phyloP scores from a whole-genome alignment of 164 flowering plant genomes.

The Vitis rupestris region DNA sequence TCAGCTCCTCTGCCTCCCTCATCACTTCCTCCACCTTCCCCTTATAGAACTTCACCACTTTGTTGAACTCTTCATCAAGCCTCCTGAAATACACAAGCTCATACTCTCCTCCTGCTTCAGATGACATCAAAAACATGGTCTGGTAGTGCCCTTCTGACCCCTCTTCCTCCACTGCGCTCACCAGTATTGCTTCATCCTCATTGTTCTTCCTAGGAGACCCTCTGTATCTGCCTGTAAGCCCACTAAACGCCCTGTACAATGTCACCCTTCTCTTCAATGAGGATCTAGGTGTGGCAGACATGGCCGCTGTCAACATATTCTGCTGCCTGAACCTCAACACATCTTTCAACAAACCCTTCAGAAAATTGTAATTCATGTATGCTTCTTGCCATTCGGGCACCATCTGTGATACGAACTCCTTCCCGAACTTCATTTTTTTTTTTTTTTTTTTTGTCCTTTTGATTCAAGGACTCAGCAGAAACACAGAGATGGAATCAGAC shows the following conservation, averaged over 20 bases:
- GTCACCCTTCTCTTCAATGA: conserved; percentile 27
- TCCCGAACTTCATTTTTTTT: conserved; percentile 34
- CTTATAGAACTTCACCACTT: conserved; percentile 55
- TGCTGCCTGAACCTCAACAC: conserved; percentile 5
- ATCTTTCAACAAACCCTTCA: conserved; percentile 28
- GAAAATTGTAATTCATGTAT: conserved; percentile 35
- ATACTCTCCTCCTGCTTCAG: conserved; percentile 54
- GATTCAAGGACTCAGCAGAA: no score
- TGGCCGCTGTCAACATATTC: background rate
- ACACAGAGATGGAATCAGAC: no score
- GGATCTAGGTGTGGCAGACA: background rate
- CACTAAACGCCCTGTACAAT: conserved; percentile 42
- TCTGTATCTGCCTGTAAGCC: conserved; percentile 25
- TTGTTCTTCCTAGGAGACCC: conserved; percentile 13
- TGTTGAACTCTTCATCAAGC: conserved; percentile 75
- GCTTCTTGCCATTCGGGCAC: conserved; percentile 46
- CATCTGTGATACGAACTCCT: conserved; percentile 33
- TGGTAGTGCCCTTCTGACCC: conserved; percentile 29
- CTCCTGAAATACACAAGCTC: conserved; percentile 57
- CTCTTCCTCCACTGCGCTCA: conserved; percentile 16
- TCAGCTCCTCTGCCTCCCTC: conserved; percentile 59
- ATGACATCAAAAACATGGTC: conserved; percentile 49
- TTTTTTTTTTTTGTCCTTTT: background rate
- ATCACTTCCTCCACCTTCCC: conserved; percentile 48
- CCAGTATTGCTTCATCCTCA: conserved; percentile 35